These are phyloP conservation scores for Neurospora sp. DNA, from an alignment of 495 filamentous ascomycete genomes.

Conservation along the genomic window DNA sequence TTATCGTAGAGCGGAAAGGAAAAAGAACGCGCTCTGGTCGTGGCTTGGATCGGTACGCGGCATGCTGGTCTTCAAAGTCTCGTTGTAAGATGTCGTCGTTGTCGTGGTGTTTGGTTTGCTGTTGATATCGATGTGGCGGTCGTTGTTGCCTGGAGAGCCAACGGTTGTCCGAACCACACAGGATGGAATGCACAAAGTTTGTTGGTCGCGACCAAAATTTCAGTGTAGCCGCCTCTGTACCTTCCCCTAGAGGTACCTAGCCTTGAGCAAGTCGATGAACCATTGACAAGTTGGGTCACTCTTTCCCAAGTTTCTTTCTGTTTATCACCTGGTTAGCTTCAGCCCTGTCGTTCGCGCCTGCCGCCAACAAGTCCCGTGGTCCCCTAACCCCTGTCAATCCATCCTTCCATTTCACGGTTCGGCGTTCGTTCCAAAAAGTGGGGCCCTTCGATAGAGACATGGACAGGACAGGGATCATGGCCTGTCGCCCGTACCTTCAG, in stretches of 20 bases:
- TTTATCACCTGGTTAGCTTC: not conserved
- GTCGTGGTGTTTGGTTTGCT: not conserved
- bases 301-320: not conserved
- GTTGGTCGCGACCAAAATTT: not conserved
- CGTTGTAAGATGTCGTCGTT: not conserved
- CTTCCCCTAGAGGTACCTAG: not conserved
- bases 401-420: not conserved
- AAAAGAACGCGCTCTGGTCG: not conserved
- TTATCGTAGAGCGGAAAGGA: not conserved
- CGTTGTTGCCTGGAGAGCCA: not conserved
- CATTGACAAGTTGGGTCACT: not conserved
- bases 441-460: not conserved
- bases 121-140: not conserved
- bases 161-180: not conserved
- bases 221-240: not conserved
- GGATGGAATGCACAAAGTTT: not conserved
- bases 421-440: not conserved
- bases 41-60: not conserved
- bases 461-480: not conserved
- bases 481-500: not conserved
- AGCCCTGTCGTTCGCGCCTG: not conserved
- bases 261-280: not conserved
- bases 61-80: not conserved
- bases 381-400: not conserved
- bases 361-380: not conserved